phyloP scores from a whole-genome alignment of 2,329 filamentous ascomycete genomes.

The Aspergillus sp. region DNA sequence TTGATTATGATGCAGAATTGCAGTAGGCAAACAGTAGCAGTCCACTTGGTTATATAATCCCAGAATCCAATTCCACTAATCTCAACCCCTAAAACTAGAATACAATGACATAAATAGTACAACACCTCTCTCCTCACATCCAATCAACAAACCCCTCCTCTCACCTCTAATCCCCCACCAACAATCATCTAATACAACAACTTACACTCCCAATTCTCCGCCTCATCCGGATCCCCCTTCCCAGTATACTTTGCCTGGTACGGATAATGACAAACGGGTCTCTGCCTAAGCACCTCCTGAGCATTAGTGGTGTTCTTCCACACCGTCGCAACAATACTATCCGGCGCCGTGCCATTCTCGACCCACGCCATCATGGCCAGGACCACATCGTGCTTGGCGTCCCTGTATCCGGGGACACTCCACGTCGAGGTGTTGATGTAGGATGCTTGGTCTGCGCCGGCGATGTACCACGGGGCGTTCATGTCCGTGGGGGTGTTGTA shows the following conservation, averaged over 20 bases:
- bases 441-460: background rate
- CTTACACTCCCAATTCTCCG: background rate
- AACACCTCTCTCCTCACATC: too few species aligned
- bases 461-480: conserved; percentile 2
- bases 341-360: background rate
- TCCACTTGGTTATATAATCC: too few species aligned
- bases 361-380: conserved; percentile 6
- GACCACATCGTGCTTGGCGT: background rate
- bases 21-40: too few species aligned
- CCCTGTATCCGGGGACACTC: background rate
- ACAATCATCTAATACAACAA: background rate
- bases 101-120: too few species aligned
- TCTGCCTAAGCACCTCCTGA: background rate
- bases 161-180: too few species aligned
- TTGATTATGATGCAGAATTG: too few species aligned
- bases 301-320: background rate
- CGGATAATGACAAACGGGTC: background rate
- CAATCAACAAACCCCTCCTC: too few species aligned
- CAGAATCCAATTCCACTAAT: too few species aligned
- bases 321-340: background rate
- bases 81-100: too few species aligned
- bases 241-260: background rate
- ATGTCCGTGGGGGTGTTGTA: background rate
- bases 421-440: background rate
- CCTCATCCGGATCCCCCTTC: background rate